Base-by-base conservation (phyloP, 495 filamentous ascomycete species). In the Aspergillus homomorphus region DNA sequence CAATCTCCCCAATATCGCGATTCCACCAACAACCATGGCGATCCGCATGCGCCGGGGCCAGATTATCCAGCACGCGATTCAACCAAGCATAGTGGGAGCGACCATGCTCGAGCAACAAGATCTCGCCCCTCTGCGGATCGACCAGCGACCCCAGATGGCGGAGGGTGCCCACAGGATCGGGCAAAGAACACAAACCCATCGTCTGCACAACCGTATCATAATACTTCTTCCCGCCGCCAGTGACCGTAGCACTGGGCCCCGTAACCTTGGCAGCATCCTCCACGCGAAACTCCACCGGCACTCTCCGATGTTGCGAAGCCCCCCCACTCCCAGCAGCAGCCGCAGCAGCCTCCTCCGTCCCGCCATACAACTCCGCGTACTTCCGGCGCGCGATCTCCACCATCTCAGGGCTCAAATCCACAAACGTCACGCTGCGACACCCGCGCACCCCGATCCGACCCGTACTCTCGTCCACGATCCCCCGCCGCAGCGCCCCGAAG, bases 21-120 rank as follows among this genome's bases (percentile, higher is more conserved):
- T 98, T 98, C 87, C 89, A 96, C 92, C 92, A 98, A 76, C 94
- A 98, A 9, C 95, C 94, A 80, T 91, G 91, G 51, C 83, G 80
- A 58, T 85, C 80, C 45, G 92, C 92, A 80, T 98, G 94, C 30
- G 75, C 77, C 19, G 83, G 77, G 3, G 95, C 95, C 60, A 84
- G 73, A 59, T 83, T 81, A 73, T 98, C 94, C 65, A 99, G 69
- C 15, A 89, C 66, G 2, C 72, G 70, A 77, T 99, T 96, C 53
- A 97, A 59, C 84, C 89, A 90, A 41, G 79, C 78, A 62, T 84
- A 93, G 61, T 84, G 72, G 43, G 89, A 89, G 53, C 88, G 82
- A 9, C 94, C 95, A 77, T 99, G 94, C 79, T 99, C 94, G 2
- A 99, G 77, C 58, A 99, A 77, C 58, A 96, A 61, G 60, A 98